Evolutionary conservation across 495 filamentous ascomycete species (phyloP).

Genomic region (Parmelia sp.): DNA sequence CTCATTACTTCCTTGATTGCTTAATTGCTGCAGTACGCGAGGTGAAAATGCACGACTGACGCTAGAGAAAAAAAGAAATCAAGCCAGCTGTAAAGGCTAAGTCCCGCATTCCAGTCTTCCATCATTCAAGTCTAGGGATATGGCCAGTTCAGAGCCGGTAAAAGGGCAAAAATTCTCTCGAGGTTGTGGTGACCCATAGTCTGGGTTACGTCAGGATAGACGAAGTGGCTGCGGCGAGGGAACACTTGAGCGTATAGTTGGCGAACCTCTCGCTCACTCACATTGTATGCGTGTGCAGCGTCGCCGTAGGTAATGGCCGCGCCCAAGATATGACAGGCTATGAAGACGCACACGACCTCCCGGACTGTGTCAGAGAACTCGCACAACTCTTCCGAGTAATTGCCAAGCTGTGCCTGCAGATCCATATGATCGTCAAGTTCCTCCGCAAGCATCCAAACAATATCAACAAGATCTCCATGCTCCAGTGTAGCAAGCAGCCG

Average conservation of each 20-base stretch:
- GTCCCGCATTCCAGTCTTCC: not conserved
- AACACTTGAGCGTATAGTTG: not conserved
- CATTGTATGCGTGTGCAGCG: not conserved
- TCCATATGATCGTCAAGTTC: not conserved
- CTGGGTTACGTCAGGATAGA: not conserved
- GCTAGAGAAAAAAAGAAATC: too few species aligned
- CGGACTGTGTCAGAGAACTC: not conserved
- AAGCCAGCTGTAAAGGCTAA: too few species aligned
- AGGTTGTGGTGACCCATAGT: not conserved
- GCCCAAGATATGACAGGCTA: not conserved
- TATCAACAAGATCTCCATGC: not conserved
- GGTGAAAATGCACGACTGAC: too few species aligned
- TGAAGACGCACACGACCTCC: not conserved
- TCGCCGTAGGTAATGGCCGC: not conserved
- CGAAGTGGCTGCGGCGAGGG: not conserved
- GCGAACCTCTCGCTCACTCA: not conserved
- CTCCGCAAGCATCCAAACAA: not conserved
- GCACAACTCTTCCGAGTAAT: not conserved
- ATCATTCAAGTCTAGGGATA: not conserved
- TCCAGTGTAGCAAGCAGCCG: not conserved
- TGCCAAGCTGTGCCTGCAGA: not conserved
- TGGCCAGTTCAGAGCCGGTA: not conserved
- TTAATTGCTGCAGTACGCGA: too few species aligned
- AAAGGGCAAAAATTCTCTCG: not conserved
- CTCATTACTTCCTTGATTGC: too few species aligned